A percentile compares a stretch with the other conserved stretches of the same genome.
Evolutionary conservation across 2,329 filamentous ascomycete species (phyloP).

Genomic region (Thelonectria discophora): DNA sequence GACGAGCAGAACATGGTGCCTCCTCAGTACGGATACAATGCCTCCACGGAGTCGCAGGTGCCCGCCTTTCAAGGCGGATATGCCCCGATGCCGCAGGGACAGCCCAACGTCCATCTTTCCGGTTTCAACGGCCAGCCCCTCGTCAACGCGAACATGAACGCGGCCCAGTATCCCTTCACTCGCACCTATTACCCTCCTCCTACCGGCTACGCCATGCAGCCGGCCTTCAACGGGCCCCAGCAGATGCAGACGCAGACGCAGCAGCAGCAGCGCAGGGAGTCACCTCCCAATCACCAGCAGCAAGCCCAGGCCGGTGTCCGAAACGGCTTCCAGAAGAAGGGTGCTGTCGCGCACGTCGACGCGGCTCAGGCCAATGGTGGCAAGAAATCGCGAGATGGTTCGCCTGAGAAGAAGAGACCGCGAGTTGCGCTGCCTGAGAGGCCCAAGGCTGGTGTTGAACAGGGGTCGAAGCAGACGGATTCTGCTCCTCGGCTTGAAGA

Average conservation of each 20-base stretch:
- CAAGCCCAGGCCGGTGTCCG: background rate
- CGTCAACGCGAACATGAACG: conserved; percentile 22
- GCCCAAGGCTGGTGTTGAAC: no score
- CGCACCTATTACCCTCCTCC: conserved; percentile 11
- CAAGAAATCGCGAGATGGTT: background rate
- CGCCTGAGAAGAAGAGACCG: background rate
- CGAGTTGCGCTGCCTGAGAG: no score
- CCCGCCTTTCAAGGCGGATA: conserved; percentile 11
- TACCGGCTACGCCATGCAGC: conserved; percentile 8
- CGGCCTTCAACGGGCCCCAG: conserved; percentile 2
- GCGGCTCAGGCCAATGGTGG: background rate
- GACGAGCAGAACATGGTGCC: background rate
- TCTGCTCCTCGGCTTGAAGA: no score
- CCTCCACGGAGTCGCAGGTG: conserved; percentile 6
- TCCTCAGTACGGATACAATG: background rate
- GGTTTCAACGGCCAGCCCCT: conserved; percentile 10
- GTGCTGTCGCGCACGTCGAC: background rate
- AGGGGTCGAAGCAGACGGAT: no score
- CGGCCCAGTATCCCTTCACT: conserved; percentile 14
- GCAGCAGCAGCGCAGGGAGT: no score
- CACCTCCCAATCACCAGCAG: background rate
- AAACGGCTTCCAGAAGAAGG: conserved; percentile 3
- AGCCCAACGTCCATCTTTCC: conserved; percentile 11
- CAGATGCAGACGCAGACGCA: conserved; percentile 10
- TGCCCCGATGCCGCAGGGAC: conserved; percentile 21